Evolutionary conservation across 2,329 filamentous ascomycete genomes (phyloP).

Genomic region (Blastomyces parvus): DNA sequence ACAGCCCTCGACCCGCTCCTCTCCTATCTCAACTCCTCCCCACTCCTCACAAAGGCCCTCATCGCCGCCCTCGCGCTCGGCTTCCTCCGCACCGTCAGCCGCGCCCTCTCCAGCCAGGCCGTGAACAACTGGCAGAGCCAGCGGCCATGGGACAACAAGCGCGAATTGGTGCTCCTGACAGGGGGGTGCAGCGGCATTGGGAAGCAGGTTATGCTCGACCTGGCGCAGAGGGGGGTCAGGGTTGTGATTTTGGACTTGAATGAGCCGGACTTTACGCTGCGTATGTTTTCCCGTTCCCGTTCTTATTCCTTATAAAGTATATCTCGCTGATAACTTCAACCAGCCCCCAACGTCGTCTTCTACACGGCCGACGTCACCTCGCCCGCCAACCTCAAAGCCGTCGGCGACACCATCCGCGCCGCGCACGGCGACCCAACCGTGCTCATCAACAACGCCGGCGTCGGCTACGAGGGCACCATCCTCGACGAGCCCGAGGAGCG

Average conservation of each 20-base stretch:
- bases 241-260: conserved; percentile 31
- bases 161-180: conserved; percentile 30
- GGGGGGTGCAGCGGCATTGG: conserved; percentile 34
- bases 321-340: too few species aligned
- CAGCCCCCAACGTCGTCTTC: conserved; percentile 28
- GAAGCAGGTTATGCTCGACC: conserved; percentile 28
- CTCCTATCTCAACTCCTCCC: background rate
- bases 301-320: background rate
- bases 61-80: conserved; percentile 16
- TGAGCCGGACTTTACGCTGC: conserved; percentile 26
- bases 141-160: conserved; percentile 20
- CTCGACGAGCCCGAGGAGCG: conserved; percentile 37
- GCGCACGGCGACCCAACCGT: conserved; percentile 38
- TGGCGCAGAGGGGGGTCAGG: conserved; percentile 23
- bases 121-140: conserved; percentile 25
- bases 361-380: conserved; percentile 33
- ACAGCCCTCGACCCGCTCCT: background rate
- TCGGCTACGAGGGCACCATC: conserved; percentile 40
- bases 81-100: conserved; percentile 23
- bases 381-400: conserved; percentile 23
- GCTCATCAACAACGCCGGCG: conserved; percentile 44
- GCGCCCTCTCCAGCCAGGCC: conserved; percentile 22
- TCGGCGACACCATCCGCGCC: conserved; percentile 31
- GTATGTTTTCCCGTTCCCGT: conserved; percentile 11
- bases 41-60: background rate